phyloP scores from a whole-genome alignment of 345 rosid species.

The Eucalyptus victrix region DNA sequence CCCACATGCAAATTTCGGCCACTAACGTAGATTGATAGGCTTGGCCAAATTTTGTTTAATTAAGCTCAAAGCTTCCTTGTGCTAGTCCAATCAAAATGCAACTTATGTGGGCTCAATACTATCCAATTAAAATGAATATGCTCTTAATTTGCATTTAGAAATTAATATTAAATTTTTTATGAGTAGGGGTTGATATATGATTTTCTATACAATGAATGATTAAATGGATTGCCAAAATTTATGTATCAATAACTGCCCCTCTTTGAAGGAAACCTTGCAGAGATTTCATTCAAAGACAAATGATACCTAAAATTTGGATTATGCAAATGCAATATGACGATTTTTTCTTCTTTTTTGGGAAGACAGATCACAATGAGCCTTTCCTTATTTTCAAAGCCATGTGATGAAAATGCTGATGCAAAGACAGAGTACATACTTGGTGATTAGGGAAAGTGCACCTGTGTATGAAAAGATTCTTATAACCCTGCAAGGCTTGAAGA shows the following conservation, averaged over 20 bases:
- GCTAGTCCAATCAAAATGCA: neutral
- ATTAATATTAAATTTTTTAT: no score
- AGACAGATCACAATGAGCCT: neutral
- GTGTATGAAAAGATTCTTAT: no score
- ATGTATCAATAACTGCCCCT: accelerated
- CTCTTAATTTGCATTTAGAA: no score
- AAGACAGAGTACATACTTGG: neutral
- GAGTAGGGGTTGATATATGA: neutral
- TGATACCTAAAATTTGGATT: neutral
- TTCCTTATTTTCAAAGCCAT: neutral
- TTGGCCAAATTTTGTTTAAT: neutral
- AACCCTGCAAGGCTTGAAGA: no score
- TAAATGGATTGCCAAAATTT: neutral
- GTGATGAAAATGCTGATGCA: no score
- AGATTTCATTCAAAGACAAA: no score
- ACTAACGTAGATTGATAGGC: neutral
- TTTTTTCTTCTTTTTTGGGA: neutral
- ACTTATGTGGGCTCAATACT: neutral
- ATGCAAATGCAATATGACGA: neutral
- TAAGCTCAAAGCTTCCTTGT: neutral
- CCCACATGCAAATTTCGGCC: neutral
- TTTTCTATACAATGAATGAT: neutral
- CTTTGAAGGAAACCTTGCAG: accelerated
- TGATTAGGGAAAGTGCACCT: no score
- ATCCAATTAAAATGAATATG: neutral